Evolutionary conservation across 2,329 filamentous ascomycete species (phyloP).

Genomic region (Scleromitrula shiraiana): DNA sequence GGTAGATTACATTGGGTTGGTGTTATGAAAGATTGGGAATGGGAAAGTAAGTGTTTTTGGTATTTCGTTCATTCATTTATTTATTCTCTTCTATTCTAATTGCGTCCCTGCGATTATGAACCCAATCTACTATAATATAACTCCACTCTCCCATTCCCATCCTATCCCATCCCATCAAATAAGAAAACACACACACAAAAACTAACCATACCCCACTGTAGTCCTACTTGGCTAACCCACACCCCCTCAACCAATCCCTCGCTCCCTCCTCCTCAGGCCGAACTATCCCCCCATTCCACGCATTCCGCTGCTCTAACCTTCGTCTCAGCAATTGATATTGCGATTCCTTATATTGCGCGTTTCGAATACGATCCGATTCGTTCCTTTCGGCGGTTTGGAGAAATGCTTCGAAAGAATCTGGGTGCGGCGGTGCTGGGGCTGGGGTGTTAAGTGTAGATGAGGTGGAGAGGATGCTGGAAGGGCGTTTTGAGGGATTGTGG

Average conservation of each 20-base stretch:
- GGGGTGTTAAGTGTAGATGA: not conserved
- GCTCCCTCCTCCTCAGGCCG: not conserved
- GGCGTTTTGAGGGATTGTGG: not conserved
- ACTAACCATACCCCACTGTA: not conserved
- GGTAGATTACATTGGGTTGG: slow-evolving; percentile 61
- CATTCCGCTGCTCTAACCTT: not conserved
- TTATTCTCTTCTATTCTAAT: not conserved
- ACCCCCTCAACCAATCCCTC: slow-evolving; percentile 3
- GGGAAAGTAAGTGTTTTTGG: slow-evolving; percentile 53
- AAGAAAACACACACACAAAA: not conserved
- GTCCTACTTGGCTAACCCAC: slow-evolving; percentile 7
- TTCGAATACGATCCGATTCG: not conserved
- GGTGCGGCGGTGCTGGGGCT: not conserved
- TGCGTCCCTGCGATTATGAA: not conserved
- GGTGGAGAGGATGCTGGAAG: not conserved
- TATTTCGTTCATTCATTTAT: not conserved
- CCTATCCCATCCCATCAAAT: not conserved
- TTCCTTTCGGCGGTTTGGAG: not conserved
- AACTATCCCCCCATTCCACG: slow-evolving; percentile 2
- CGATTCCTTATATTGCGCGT: not conserved
- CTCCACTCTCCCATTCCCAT: not conserved
- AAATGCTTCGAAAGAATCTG: slow-evolving; percentile 6
- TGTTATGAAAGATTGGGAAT: slow-evolving; percentile 65
- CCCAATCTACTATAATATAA: not conserved
- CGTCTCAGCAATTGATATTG: too few species aligned